A percentile compares a stretch with the other conserved stretches of the same genome.
Conservation (phyloP, 768 basidiomycete genomes). For the Macrolepiota dolichaula region DNA sequence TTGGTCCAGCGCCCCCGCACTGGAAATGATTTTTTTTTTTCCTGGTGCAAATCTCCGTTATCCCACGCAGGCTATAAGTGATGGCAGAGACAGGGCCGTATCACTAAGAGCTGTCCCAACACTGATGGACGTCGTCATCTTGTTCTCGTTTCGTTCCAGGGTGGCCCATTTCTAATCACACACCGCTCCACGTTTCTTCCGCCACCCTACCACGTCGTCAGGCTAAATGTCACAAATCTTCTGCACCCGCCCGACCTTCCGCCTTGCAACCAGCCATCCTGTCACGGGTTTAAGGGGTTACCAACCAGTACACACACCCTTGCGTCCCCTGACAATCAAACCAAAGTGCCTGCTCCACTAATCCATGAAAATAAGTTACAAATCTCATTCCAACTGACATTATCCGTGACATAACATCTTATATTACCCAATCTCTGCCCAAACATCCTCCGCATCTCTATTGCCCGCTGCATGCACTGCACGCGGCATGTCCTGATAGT, state of each 20-base stretch:
- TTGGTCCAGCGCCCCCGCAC: too few relatives aligned
- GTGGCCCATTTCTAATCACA: neutral
- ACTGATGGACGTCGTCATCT: slow-evolving; percentile 9
- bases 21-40: neutral
- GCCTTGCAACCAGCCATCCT: neutral
- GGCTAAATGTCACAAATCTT: neutral
- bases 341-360: neutral
- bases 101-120: slow-evolving; percentile 6
- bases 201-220: neutral
- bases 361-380: slow-evolving; percentile 1
- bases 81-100: neutral
- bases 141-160: neutral
- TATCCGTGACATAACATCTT: neutral
- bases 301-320: neutral
- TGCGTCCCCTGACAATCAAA: neutral
- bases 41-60: neutral
- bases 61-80: slow-evolving; percentile 6
- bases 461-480: slow-evolving; percentile 52
- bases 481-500: slow-evolving; percentile 50
- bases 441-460: slow-evolving; percentile 64
- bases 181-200: slow-evolving; percentile 4
- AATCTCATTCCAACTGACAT: neutral
- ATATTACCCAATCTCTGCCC: slow-evolving; percentile 55
- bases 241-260: neutral
- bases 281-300: neutral